Percentiles rank a stretch among this genome's conserved stretches.
Evolutionary conservation across 495 filamentous ascomycete genomes (phyloP).

Genomic region (Aspergillus campestris): DNA sequence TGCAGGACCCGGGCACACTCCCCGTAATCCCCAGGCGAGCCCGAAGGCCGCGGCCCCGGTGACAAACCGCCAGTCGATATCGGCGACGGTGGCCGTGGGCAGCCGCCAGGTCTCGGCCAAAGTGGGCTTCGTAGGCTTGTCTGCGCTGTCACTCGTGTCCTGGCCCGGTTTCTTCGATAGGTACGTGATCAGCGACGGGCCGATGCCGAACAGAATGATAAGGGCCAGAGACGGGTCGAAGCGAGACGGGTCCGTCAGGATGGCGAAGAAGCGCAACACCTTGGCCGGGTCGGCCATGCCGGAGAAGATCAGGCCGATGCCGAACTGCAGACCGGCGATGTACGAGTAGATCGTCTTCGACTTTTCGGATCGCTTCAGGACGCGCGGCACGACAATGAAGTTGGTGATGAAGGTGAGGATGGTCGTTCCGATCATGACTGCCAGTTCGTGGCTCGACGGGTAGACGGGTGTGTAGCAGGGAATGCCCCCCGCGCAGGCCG

Average conservation of each 20-base stretch:
- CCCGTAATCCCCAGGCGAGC: constrained; percentile 46
- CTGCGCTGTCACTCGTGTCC: constrained; percentile 6
- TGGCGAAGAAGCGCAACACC: constrained; percentile 45
- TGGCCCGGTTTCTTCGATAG: constrained; percentile 24
- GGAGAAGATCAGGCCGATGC: constrained; percentile 43
- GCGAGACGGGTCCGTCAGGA: constrained; percentile 29
- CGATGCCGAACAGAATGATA: constrained; percentile 44
- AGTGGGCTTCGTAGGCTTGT: constrained; percentile 22
- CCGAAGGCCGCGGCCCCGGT: constrained; percentile 45
- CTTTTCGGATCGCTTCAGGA: constrained; percentile 19
- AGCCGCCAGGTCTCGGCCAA: constrained; percentile 39
- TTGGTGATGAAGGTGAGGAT: constrained; percentile 30
- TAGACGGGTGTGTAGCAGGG: constrained; percentile 45
- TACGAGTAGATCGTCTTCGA: constrained; percentile 26
- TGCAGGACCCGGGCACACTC: constrained; percentile 50
- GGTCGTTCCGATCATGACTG: constrained; percentile 24
- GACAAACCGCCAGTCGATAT: constrained; percentile 47
- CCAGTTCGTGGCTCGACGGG: constrained; percentile 28
- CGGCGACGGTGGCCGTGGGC: constrained; percentile 36
- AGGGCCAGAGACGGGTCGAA: constrained; percentile 48
- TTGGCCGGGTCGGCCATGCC: constrained; percentile 49
- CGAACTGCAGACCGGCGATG: constrained; percentile 45
- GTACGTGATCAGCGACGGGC: constrained; percentile 34
- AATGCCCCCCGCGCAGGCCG: constrained; percentile 21
- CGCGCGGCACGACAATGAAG: constrained; percentile 18